Conservation (phyloP, 2,329 filamentous ascomycete genomes). For the Colletotrichum noveboracense region DNA sequence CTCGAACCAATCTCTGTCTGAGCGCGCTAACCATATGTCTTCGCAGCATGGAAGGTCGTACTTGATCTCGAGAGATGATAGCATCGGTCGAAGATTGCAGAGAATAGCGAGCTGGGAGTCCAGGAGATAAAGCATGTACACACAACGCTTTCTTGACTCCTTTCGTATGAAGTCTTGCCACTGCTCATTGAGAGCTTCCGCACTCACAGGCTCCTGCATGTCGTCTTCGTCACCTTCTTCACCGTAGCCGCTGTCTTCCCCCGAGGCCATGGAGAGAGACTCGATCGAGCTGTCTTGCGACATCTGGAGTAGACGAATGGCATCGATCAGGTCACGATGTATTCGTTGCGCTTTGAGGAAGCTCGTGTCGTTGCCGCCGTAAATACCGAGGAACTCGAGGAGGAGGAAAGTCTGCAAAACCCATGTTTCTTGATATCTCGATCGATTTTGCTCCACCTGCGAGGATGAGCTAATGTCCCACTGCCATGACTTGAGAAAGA, state of each 20-base stretch:
- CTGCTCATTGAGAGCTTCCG: neutral
- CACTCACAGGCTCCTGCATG: neutral
- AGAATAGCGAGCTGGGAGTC: slow-evolving; percentile 3
- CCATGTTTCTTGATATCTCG: slow-evolving; percentile 9
- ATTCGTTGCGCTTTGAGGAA: slow-evolving; percentile 7
- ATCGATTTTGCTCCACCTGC: slow-evolving; percentile 4
- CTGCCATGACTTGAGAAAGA: fast-evolving
- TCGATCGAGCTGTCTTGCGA: slow-evolving; percentile 2
- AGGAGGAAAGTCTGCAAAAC: slow-evolving; percentile 5
- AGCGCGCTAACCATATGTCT: slow-evolving; percentile 4
- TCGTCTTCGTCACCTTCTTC: neutral
- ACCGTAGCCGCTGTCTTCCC: neutral
- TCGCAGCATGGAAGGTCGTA: slow-evolving; percentile 8
- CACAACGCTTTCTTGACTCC: neutral
- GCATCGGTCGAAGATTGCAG: slow-evolving; percentile 5
- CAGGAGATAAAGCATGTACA: slow-evolving; percentile 10
- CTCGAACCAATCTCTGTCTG: neutral
- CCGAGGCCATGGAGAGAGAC: neutral
- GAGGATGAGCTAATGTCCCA: neutral
- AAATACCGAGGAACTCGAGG: slow-evolving; percentile 4
- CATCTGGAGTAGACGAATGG: slow-evolving; percentile 4
- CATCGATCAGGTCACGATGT: slow-evolving; percentile 5
- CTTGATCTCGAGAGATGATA: slow-evolving; percentile 10
- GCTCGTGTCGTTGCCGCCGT: slow-evolving; percentile 3
- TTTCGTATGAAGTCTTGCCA: neutral